Evolutionary conservation across 805 yeast genomes (phyloP), one percentile per base, ranked within the genome.

Genomic region (Candida wancherniae): DNA sequence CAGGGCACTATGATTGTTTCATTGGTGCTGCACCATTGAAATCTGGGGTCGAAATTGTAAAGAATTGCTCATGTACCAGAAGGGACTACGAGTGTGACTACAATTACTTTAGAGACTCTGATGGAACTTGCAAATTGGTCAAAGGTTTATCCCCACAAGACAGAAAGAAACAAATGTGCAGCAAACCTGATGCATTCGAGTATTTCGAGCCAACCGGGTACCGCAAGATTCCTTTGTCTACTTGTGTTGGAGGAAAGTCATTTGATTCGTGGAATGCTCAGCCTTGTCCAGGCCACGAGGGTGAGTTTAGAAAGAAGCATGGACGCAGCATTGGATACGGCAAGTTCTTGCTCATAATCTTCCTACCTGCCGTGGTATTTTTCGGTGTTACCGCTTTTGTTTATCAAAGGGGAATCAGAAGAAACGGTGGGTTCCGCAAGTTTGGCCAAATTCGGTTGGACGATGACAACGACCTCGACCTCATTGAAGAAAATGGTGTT

Each of bases 81-180:
- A 71, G 73, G 31, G 98, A 90, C 47, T 92, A 65, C 51, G 98
- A 92, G 57, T 92, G 98, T 70, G 98, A 92, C 55, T 85, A 78
- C 63, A 88, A 88, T 58, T 88, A 68, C 55, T 73, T 58, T 35
- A 69, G 80, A 37, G 78, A 77, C 29, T 39, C 47, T 0, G 95
- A 86, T 50, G 94, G 94, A 13, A 82, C 92, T 3, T 92, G 98
- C 62, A 76, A 76, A 51, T 70, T 87, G 23, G 84, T 87, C n/a
- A 63, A 69, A 13, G 97, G 96, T 0, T 63, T 75, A 33, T 54
- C 68, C 4, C 84, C 94, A 6, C 69, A 74, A 9, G 84, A 84
- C 49, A 76, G 78, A 34, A 45, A 51, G 44, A 59, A 70, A 16
- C 72, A 69, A 35, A 67, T 72, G 33, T 85, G 97, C 56, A 67